Evolutionary conservation across 768 basidiomycete genomes (phyloP), one percentile per base, ranked within the genome.

Genomic region (Agaricus blazei): DNA sequence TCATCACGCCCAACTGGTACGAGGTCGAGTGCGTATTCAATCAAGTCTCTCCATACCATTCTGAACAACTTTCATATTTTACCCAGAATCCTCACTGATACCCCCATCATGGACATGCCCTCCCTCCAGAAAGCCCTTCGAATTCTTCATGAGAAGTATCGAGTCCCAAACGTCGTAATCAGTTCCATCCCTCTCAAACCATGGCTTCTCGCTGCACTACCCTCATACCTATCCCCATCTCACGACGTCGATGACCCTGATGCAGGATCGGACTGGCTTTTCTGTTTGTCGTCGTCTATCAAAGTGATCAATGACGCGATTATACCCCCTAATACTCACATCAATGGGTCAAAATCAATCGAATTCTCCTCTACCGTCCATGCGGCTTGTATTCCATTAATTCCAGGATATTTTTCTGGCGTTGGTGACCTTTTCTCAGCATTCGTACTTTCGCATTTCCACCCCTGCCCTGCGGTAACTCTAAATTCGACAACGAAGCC

Each of bases 1-100:
- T 98, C 47, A 98, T 98, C 60, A 93, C 97, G 0, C 97, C 97
- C 0, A 99, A 99, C 66, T 97, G 94, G 83, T 99, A 94, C 63
- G 97, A 99, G 74, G 90, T 88, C 58, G 96, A 98, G 93, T 95
- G 66, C 68, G 85, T 69, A 12, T 41, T 44, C 24, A 52, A 51
- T 12, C 49, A 9, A 34, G 34, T 41, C 4, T 40, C 29, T 41
- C 36, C 23, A 28, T 47, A 29, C 83, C 62, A 62, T 78, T 62
- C 9, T 50, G 34, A 9, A 40, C 41, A 23, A 55, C 24, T 12
- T 14, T 9, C 15, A 6, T 24, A n/a, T 28, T 52, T 56, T 49
- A 3, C 34, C 7, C 59, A 98, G 94, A 72, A 74, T 85, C 2
- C 75, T 99, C 15, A 93, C 96, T 0, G 80, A 84, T 28, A 74